Conservation (phyloP, 805 yeast genomes). For the Candida mattraensis region DNA sequence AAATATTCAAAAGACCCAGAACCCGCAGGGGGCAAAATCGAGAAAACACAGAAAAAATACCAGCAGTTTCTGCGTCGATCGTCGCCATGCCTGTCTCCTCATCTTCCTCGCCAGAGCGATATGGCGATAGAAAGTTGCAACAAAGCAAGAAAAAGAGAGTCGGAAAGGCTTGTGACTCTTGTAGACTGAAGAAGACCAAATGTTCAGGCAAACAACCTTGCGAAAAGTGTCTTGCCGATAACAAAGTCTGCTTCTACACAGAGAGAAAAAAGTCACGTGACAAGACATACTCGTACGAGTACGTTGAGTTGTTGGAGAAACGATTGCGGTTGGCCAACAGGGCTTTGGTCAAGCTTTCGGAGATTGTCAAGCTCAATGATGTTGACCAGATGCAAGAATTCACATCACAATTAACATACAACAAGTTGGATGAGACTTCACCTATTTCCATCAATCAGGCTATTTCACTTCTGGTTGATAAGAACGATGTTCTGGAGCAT, state of each 20-base stretch:
- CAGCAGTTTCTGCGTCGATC: slow-evolving; percentile 3
- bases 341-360: slow-evolving; percentile 45
- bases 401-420: slow-evolving; percentile 15
- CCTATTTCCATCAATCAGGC: slow-evolving; percentile 47
- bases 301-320: slow-evolving; percentile 63
- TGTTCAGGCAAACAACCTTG: slow-evolving; percentile 67
- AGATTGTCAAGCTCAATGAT: slow-evolving; percentile 24
- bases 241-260: slow-evolving; percentile 58
- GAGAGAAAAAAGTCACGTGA: slow-evolving; percentile 55
- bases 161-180: slow-evolving; percentile 64
- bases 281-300: slow-evolving; percentile 56
- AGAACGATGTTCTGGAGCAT: slow-evolving; percentile 39
- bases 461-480: slow-evolving; percentile 41
- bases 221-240: slow-evolving; percentile 52
- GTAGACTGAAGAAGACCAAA: slow-evolving; percentile 61
- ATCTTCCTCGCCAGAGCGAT: slow-evolving; percentile 13
- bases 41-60: too few relatives aligned
- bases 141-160: slow-evolving; percentile 48
- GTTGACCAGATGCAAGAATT: slow-evolving; percentile 13
- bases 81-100: slow-evolving; percentile 2
- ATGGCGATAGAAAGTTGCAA: slow-evolving; percentile 10
- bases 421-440: slow-evolving; percentile 18
- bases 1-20: too few relatives aligned
- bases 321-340: slow-evolving; percentile 52
- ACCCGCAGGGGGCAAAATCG: too few relatives aligned